A percentile compares a stretch with the other conserved stretches of the same genome.
phyloP scores from a whole-genome alignment of 2,329 filamentous ascomycete species.

The Cladophialophora immunda region DNA sequence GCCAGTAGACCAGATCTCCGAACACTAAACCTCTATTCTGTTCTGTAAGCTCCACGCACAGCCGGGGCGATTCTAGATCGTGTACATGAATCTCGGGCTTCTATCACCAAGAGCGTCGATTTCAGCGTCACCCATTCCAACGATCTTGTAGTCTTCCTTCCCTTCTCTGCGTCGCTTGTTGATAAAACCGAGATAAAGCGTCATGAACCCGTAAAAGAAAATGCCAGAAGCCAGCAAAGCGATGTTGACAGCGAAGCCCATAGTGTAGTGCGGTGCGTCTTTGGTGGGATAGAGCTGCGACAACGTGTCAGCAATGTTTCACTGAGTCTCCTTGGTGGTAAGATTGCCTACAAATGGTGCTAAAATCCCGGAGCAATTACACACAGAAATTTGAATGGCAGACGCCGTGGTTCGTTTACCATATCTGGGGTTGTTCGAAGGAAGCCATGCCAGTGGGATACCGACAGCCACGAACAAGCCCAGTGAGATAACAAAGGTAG shows the following conservation, averaged over 20 bases:
- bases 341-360: conserved; percentile 64
- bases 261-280: conserved; percentile 5
- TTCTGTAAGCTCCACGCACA: no score
- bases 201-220: conserved; percentile 63
- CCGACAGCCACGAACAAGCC: conserved; percentile 71
- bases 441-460: conserved; percentile 63
- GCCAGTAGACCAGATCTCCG: no score
- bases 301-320: neutral
- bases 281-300: conserved; percentile 16
- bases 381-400: conserved; percentile 73
- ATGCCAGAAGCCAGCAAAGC: conserved; percentile 59
- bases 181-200: conserved; percentile 58
- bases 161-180: conserved; percentile 52
- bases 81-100: conserved; percentile 42
- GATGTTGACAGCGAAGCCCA: conserved; percentile 12
- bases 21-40: no score
- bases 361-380: conserved; percentile 76
- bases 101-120: conserved; percentile 53
- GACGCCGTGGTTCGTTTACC: conserved; percentile 77
- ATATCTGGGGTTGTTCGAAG: conserved; percentile 74
- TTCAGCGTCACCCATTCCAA: conserved; percentile 50
- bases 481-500: conserved; percentile 75
- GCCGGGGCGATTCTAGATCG: neutral
- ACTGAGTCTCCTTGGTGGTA: neutral
- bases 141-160: conserved; percentile 50